Conservation (phyloP, 768 basidiomycete genomes). For the Leucocoprinus birnbaumii region DNA sequence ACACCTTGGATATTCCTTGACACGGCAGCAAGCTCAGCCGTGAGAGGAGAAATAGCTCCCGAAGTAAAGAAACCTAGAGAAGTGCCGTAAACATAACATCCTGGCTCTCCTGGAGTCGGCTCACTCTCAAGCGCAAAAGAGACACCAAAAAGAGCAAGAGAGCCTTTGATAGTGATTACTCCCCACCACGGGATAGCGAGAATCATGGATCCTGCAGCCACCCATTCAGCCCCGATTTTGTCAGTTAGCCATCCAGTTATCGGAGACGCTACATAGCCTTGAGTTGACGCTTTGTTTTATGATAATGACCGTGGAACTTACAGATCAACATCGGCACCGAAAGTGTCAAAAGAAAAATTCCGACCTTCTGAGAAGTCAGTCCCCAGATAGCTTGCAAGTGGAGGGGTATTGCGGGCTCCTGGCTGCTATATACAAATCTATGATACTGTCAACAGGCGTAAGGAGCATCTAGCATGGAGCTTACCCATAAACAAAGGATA, state of each 20-base stretch:
- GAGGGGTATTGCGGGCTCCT: conserved; percentile 57
- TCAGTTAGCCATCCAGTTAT: conserved; percentile 60
- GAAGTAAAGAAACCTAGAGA: conserved; percentile 58
- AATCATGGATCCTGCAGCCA: conserved; percentile 43
- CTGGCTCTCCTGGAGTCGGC: conserved; percentile 14
- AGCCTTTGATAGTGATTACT: conserved; percentile 43
- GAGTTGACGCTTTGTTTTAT: neutral
- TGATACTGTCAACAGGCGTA: neutral
- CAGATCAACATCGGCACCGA: conserved; percentile 66
- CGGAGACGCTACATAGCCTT: conserved; percentile 43
- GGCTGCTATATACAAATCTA: conserved; percentile 45
- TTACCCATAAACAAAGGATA: conserved; percentile 56
- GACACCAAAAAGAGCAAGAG: conserved; percentile 46
- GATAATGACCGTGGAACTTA: conserved; percentile 25
- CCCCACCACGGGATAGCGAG: conserved; percentile 65
- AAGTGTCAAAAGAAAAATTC: conserved; percentile 64
- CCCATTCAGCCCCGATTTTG: conserved; percentile 52
- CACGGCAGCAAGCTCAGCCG: conserved; percentile 63
- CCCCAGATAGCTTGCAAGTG: conserved; percentile 49
- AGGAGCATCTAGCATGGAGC: conserved; percentile 12
- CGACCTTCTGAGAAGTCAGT: conserved; percentile 48
- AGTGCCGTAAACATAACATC: neutral
- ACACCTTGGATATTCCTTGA: conserved; percentile 56
- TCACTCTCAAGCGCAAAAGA: conserved; percentile 54
- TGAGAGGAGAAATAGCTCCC: conserved; percentile 58